Conservation (phyloP, 768 basidiomycete genomes). For the Epithele typhae region DNA sequence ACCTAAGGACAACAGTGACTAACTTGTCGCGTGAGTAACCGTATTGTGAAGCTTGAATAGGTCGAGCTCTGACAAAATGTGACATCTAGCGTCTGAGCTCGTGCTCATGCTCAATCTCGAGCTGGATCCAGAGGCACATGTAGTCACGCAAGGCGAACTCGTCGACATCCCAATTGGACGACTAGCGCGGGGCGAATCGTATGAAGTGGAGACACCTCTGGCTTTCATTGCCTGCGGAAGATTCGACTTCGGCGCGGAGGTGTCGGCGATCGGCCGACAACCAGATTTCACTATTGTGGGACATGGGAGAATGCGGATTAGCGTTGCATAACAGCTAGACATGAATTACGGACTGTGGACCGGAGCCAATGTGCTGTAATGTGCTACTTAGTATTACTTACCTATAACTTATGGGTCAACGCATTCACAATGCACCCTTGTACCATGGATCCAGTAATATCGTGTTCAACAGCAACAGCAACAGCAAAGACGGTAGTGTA, state of each 20-base stretch:
- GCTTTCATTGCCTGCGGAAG: constrained; percentile 72
- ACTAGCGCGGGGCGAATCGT: constrained; percentile 51
- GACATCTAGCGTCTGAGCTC: constrained; percentile 49
- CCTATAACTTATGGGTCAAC: background rate
- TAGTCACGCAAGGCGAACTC: constrained; percentile 66
- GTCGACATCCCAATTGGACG: constrained; percentile 59
- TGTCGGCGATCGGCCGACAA: constrained; percentile 22
- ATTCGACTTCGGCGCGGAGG: constrained; percentile 46
- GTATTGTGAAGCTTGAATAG: constrained; percentile 1
- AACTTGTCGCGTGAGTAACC: constrained; percentile 63
- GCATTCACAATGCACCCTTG: no score
- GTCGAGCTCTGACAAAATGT: no score
- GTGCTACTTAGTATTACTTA: background rate
- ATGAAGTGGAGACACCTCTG: constrained; percentile 49
- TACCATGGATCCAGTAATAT: no score
- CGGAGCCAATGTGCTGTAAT: no score
- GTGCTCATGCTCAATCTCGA: constrained; percentile 51
- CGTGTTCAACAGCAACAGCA: no score
- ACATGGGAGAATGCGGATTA: constrained; percentile 13
- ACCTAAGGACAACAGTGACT: constrained; percentile 49
- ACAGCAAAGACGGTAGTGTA: constrained; percentile 19
- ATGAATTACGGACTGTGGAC: no score
- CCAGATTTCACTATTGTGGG: constrained; percentile 10
- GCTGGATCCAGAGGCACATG: constrained; percentile 55
- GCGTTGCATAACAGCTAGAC: background rate